Base-by-base conservation (phyloP, 352 stramenopile species). In the Globisporangium orthogonon region DNA sequence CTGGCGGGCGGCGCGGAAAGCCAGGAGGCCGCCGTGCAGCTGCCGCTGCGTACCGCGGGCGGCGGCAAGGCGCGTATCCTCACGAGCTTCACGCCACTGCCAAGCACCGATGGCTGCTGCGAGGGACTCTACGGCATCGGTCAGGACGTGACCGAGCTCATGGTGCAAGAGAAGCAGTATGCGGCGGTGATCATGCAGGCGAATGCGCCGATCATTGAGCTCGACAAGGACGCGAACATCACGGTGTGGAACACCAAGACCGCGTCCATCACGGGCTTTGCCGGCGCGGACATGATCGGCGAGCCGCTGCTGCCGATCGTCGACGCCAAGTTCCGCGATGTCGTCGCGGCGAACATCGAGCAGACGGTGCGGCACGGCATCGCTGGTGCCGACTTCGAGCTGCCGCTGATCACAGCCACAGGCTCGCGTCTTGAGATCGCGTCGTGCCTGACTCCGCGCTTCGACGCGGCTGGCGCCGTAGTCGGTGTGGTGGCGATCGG, bases 401-500 rank as follows among this genome's bases (percentile, higher is more conserved):
- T 87, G 14, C 71, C 73, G 23, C 50, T 87, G 4, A 69, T 85
- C 46, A 80, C 74, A 17, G 62, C 74, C 43, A 71, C 60, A 45
- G 74, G 74, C 4, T 71, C 68, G 4, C 72, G 67, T 44, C 70
- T 87, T 7, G 74, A 87, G 55, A 85, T 87, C 47, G 67, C 74
- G 37, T 58, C 80, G 28, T 84, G 75, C 29, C 55, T 86, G 13
- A 91, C 82, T 7, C 78, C 82, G 44, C 71, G 79, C 1, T 78
- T 84, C 52, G 77, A 90, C 43, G 72, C 79, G 50, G 67, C 87
- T 33, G 80, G 80, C 45, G 83, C 78, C 43, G 90, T 96, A 46
- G 84, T 96, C 49, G 89, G 89, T 31, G 86, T 94, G 0, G 84
- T 95, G 1, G 83, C 85, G 29, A 94, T 95, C 58, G 85, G 83